phyloP scores from a whole-genome alignment of 129 eudicot genomes.

The Ambrosia artemisiifolia region DNA sequence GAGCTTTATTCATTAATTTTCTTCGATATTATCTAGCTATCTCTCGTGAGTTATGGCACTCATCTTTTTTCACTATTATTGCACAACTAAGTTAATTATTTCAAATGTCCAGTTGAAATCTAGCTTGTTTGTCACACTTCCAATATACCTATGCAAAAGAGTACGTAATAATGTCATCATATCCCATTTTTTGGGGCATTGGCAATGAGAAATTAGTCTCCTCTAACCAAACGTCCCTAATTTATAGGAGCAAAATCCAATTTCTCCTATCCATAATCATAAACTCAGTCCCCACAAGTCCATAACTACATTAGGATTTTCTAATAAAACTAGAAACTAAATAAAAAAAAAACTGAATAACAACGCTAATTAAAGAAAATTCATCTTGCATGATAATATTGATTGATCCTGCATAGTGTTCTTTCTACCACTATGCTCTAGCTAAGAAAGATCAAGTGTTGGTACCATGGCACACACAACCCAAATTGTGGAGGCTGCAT shows the following conservation, averaged over 20 bases:
- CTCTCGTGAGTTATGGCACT: too few species aligned
- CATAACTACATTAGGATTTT: slow-evolving; percentile 1
- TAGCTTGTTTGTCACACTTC: slow-evolving; percentile 14
- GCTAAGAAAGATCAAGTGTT: slow-evolving; percentile 10
- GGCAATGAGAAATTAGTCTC: background rate
- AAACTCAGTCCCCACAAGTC: background rate
- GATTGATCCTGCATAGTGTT: background rate
- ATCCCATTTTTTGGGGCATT: background rate
- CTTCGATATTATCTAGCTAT: too few species aligned
- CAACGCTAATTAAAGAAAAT: background rate
- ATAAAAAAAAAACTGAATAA: background rate
- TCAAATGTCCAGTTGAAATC: slow-evolving; percentile 12
- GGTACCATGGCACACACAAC: slow-evolving; percentile 10
- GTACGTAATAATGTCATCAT: background rate
- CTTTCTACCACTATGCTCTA: too few species aligned
- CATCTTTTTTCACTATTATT: too few species aligned
- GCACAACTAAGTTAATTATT: background rate
- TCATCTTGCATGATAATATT: background rate
- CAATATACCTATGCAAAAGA: background rate
- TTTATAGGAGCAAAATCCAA: too few species aligned
- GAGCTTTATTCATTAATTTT: too few species aligned
- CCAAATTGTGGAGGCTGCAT: slow-evolving; percentile 14
- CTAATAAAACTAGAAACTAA: slow-evolving; percentile 7
- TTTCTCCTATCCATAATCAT: too few species aligned
- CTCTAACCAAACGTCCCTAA: background rate